phyloP scores from a whole-genome alignment of 169 alveolate genomes.

The Eimeria brunetti region DNA sequence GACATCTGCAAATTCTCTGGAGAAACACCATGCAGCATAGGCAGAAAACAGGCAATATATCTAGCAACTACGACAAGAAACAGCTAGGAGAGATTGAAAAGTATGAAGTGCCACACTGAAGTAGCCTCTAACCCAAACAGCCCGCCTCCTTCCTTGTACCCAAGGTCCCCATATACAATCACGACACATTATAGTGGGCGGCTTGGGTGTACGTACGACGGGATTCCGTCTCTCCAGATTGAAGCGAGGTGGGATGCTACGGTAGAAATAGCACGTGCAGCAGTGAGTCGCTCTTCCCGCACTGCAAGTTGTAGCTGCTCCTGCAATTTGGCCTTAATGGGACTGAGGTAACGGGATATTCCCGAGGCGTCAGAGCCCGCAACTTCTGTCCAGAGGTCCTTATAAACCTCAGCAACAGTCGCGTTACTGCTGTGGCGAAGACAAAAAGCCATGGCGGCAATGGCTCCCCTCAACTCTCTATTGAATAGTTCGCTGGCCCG shows the following conservation, averaged over 20 bases:
- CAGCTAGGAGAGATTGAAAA: background rate
- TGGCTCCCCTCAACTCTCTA: constrained; percentile 20
- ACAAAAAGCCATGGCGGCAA: constrained; percentile 54
- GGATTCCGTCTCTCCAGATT: constrained; percentile 44
- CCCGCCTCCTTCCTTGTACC: background rate
- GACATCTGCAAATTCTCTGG: constrained; percentile 42
- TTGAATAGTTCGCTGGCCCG: constrained; percentile 68
- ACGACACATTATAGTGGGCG: background rate
- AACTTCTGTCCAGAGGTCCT: constrained; percentile 68
- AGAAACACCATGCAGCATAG: background rate
- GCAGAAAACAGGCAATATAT: too few species aligned
- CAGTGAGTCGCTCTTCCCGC: constrained; percentile 69
- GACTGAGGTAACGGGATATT: constrained; percentile 45
- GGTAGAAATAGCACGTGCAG: constrained; percentile 60
- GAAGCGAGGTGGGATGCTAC: constrained; percentile 57
- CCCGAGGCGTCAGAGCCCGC: constrained; percentile 65
- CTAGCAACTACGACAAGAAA: background rate
- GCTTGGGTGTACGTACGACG: constrained; percentile 31
- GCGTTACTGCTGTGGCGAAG: constrained; percentile 68
- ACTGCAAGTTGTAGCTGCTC: constrained; percentile 32
- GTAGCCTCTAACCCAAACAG: background rate
- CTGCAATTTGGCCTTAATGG: constrained; percentile 24
- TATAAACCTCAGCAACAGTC: constrained; percentile 43
- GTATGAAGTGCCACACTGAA: background rate
- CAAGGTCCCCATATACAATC: background rate